Conservation (phyloP, 2,329 filamentous ascomycete species). For the Lecanosticta acicola region DNA sequence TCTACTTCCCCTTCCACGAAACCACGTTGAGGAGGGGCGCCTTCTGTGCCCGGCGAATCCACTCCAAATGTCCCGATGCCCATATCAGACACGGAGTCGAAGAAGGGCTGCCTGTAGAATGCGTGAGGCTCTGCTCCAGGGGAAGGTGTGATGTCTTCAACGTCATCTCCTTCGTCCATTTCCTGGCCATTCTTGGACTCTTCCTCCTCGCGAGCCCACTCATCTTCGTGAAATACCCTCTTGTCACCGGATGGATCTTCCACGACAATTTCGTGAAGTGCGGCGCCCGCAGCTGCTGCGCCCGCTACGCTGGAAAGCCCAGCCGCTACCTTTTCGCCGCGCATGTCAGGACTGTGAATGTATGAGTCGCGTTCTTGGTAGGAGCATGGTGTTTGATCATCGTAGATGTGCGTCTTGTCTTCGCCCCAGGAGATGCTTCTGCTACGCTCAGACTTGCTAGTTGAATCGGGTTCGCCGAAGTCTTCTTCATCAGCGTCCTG, state of each 20-base stretch:
- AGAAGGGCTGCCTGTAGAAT: slow-evolving; percentile 36
- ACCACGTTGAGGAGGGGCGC: slow-evolving; percentile 29
- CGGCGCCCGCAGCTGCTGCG: slow-evolving; percentile 17
- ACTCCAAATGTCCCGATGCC: slow-evolving; percentile 19
- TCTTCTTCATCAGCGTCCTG: slow-evolving; percentile 15
- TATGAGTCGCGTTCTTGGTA: slow-evolving; percentile 23
- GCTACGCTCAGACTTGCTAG: slow-evolving; percentile 19
- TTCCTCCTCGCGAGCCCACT: slow-evolving; percentile 10
- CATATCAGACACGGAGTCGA: slow-evolving; percentile 40
- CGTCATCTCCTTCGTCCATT: slow-evolving; percentile 6
- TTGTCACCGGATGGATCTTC: slow-evolving; percentile 33
- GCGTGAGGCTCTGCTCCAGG: slow-evolving; percentile 2
- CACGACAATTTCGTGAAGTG: slow-evolving; percentile 37
- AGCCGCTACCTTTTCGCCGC: slow-evolving; percentile 6
- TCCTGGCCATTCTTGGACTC: background rate
- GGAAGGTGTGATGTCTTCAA: slow-evolving; percentile 7
- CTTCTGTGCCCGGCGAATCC: slow-evolving; percentile 30
- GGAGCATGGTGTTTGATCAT: slow-evolving; percentile 42
- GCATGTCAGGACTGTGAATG: slow-evolving; percentile 17
- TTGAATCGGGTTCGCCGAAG: slow-evolving; percentile 4
- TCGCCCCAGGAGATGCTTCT: slow-evolving; percentile 44
- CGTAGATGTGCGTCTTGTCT: slow-evolving; percentile 44
- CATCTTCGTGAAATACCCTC: slow-evolving; percentile 29
- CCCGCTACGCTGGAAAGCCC: slow-evolving; percentile 9
- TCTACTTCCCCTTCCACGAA: slow-evolving; percentile 42